Evolutionary conservation across 1,284 basidiomycete species (phyloP).

Genomic region (Pulveroboletus sp.): DNA sequence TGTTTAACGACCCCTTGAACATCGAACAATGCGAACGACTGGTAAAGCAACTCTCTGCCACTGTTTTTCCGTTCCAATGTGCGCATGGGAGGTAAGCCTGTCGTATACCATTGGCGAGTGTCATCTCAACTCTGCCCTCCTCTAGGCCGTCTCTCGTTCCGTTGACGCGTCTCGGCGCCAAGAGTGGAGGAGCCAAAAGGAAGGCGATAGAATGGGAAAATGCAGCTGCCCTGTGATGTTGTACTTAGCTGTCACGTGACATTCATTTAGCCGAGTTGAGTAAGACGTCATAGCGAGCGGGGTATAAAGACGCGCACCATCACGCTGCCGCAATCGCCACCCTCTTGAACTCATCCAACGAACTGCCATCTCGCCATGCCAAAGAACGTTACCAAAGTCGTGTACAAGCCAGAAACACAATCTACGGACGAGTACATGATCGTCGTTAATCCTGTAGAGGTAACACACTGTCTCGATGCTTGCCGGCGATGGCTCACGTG

Average conservation of each 20-base stretch:
- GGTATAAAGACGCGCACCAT: constrained; percentile 31
- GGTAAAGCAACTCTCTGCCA: constrained; percentile 61
- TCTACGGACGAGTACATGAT: constrained; percentile 68
- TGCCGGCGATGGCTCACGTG: constrained; percentile 14
- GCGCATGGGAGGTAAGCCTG: constrained; percentile 78
- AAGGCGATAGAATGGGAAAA: constrained; percentile 25
- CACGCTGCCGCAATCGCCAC: constrained; percentile 9
- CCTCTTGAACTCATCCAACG: constrained; percentile 13
- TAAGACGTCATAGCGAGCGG: constrained; percentile 35
- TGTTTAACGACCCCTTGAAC: constrained; percentile 88
- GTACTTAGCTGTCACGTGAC: constrained; percentile 33
- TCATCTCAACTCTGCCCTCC: background rate
- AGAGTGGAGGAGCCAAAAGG: constrained; percentile 4
- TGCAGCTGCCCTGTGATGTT: constrained; percentile 21
- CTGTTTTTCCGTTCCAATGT: constrained; percentile 87
- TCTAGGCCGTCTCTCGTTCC: constrained; percentile 48
- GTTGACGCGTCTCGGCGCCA: constrained; percentile 31
- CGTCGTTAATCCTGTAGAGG: constrained; percentile 66
- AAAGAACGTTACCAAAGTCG: constrained; percentile 57
- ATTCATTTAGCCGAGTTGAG: constrained; percentile 23
- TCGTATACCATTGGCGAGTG: background rate
- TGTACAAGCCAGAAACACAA: constrained; percentile 72
- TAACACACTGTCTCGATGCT: constrained; percentile 31
- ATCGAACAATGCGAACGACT: constrained; percentile 68
- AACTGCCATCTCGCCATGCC: constrained; percentile 39